phyloP scores from a whole-genome alignment of 148 eudicot species.

The Rhododendron vialii region DNA sequence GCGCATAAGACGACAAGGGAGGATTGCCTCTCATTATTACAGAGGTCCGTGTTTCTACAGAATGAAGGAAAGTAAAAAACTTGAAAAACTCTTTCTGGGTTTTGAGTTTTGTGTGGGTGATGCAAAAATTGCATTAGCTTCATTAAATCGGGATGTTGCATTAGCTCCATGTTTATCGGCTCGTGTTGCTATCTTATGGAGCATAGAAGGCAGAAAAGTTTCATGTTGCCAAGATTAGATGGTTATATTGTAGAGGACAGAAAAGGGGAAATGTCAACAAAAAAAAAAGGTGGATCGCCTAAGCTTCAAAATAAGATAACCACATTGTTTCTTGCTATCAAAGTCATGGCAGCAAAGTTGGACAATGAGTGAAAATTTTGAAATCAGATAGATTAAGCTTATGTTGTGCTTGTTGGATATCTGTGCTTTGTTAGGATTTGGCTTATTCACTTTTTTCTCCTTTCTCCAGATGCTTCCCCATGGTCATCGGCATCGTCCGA shows the following conservation, averaged over 20 bases:
- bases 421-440: background rate
- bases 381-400: background rate
- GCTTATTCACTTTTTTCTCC: constrained; percentile 11
- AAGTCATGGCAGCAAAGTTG: background rate
- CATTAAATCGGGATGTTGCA: background rate
- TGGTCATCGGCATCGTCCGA: constrained; percentile 93
- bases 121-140: background rate
- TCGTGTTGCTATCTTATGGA: background rate
- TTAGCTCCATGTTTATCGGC: background rate
- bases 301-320: background rate
- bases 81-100: background rate
- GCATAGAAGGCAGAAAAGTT: background rate
- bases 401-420: background rate
- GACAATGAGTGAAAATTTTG: background rate
- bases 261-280: background rate
- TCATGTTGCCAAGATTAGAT: background rate
- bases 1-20: background rate
- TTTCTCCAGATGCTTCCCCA: constrained; percentile 75
- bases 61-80: background rate
- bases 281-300: background rate
- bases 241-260: background rate
- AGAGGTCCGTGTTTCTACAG: background rate
- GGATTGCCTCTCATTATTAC: background rate
- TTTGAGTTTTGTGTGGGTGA: background rate
- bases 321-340: background rate